Percentiles rank a stretch among this genome's conserved stretches.
Conservation (phyloP, 129 eudicot genomes). For the Ambrosia artemisiifolia region DNA sequence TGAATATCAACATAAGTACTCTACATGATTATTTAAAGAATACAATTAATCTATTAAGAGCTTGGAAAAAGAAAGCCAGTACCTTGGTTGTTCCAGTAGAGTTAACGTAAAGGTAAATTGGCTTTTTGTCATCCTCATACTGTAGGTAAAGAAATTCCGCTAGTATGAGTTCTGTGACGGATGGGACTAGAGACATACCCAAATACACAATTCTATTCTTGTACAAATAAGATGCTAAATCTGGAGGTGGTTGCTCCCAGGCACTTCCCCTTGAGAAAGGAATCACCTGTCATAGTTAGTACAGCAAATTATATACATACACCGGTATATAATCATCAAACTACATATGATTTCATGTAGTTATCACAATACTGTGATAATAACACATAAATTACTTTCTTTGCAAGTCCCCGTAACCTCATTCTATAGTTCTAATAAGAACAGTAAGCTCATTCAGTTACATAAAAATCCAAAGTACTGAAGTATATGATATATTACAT, state of each 20-base stretch:
- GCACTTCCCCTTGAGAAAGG: conserved; percentile 77
- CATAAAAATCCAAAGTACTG: not conserved
- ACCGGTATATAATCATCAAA: not conserved
- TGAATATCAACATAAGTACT: not conserved
- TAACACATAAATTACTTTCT: not conserved
- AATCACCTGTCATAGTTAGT: conserved; percentile 60
- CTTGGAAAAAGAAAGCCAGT: conserved; percentile 20
- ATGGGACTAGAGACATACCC: conserved; percentile 82
- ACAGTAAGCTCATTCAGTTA: not conserved
- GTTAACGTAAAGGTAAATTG: conserved; percentile 85
- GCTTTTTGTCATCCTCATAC: conserved; percentile 66
- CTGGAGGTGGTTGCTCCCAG: conserved; percentile 95
- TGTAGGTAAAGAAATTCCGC: conserved; percentile 85
- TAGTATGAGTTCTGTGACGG: conserved; percentile 69
- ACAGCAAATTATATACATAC: not conserved
- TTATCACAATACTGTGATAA: not conserved
- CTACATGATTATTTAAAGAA: not conserved
- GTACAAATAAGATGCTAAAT: conserved; percentile 74
- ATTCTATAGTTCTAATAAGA: too few relatives aligned
- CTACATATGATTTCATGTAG: not conserved
- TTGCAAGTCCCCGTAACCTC: not conserved
- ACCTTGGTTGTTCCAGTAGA: conserved; percentile 97
- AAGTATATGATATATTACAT: not conserved
- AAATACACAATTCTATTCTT: conserved; percentile 80
- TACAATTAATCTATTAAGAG: not conserved